Conservation (phyloP, 2,329 filamentous ascomycete species). For the Colletotrichum phormii region DNA sequence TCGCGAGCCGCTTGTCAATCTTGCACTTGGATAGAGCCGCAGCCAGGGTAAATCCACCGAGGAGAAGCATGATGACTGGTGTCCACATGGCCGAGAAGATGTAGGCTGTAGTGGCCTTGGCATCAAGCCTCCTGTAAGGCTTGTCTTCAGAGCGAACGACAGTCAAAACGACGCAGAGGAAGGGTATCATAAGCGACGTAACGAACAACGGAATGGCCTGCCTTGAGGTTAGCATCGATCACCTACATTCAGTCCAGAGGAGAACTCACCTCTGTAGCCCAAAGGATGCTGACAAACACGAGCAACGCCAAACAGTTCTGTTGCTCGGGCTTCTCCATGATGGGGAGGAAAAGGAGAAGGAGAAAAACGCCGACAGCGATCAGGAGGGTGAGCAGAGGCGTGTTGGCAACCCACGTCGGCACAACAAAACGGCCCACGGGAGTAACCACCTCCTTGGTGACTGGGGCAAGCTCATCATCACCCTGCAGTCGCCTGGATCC, state of each 20-base stretch:
- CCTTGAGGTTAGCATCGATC: conserved; percentile 31
- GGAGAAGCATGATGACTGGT: conserved; percentile 96
- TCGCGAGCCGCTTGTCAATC: conserved; percentile 97
- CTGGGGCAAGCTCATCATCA: conserved; percentile 75
- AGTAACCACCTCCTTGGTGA: conserved; percentile 78
- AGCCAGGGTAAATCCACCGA: conserved; percentile 95
- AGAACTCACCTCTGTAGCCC: conserved; percentile 87
- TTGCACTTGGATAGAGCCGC: conserved; percentile 96
- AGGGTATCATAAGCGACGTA: conserved; percentile 92
- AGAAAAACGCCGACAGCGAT: conserved; percentile 79
- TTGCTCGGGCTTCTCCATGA: conserved; percentile 89
- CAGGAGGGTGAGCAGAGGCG: conserved; percentile 82
- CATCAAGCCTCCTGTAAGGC: conserved; percentile 68
- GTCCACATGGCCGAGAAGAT: conserved; percentile 99
- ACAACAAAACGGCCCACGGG: conserved; percentile 82
- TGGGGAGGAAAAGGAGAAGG: conserved; percentile 78
- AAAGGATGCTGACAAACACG: conserved; percentile 91
- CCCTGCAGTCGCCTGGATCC: conserved; percentile 82
- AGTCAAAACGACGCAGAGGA: conserved; percentile 86
- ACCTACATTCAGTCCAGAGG: not conserved
- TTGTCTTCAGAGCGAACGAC: conserved; percentile 83
- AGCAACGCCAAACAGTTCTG: conserved; percentile 96
- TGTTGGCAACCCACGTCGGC: conserved; percentile 86
- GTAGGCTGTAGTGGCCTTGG: conserved; percentile 83
- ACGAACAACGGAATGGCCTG: conserved; percentile 96